Conservation (phyloP, 2,329 filamentous ascomycete genomes). For the Colletotrichum australisinense region DNA sequence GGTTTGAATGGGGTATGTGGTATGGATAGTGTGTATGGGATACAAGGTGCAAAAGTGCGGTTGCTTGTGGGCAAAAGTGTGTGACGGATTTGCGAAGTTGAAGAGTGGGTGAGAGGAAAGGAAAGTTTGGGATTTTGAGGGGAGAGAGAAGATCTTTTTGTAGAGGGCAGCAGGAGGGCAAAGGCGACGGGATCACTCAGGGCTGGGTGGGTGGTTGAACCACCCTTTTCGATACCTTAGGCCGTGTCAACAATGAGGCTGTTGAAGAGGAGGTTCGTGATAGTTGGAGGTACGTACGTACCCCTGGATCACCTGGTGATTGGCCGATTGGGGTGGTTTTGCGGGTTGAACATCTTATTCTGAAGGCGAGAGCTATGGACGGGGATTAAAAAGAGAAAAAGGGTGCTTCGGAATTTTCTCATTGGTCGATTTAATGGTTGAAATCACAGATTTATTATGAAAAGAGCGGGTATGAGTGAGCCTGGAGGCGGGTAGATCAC, state of each 20-base stretch:
- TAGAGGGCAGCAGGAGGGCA: background rate
- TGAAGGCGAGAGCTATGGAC: background rate
- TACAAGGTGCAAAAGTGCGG: background rate
- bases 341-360: background rate
- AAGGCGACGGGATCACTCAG: background rate
- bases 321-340: background rate
- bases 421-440: background rate
- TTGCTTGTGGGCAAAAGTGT: background rate
- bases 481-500: no score
- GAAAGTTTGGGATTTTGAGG: background rate
- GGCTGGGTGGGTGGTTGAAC: background rate
- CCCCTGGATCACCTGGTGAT: background rate
- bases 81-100: background rate
- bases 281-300: background rate
- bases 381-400: background rate
- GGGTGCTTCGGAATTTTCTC: background rate
- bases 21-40: background rate
- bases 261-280: background rate
- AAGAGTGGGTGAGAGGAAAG: background rate
- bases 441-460: no score
- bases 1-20: background rate
- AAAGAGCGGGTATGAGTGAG: no score
- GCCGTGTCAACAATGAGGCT: background rate
- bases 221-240: background rate
- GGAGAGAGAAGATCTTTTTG: background rate